phyloP scores from a whole-genome alignment of 345 rosid genomes.

The Eucalyptus fibrosa region DNA sequence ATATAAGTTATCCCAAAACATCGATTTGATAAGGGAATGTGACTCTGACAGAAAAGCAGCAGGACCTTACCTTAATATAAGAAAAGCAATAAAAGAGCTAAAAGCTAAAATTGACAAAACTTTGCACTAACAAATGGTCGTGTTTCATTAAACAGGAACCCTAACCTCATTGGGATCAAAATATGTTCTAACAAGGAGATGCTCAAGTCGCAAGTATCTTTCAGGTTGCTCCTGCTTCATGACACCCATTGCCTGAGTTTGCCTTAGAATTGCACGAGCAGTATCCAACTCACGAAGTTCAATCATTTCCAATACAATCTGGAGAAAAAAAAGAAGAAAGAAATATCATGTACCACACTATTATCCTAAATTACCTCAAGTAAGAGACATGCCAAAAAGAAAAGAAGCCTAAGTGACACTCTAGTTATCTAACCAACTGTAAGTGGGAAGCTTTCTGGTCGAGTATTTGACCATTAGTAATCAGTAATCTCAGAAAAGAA shows the following conservation, averaged over 20 bases:
- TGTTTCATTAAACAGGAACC: not conserved
- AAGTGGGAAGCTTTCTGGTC: not conserved
- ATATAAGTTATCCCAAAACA: not conserved
- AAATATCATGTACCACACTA: not conserved
- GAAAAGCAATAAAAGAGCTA: not conserved
- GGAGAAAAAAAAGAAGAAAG: slow-evolving; percentile 1
- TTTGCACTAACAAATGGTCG: not conserved
- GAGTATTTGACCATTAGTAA: not conserved
- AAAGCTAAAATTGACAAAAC: not conserved
- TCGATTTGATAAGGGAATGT: not conserved
- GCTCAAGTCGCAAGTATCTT: slow-evolving; percentile 88
- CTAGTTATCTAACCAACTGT: not conserved
- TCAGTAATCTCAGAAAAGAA: not conserved
- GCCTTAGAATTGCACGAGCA: slow-evolving; percentile 90
- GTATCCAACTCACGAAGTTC: slow-evolving; percentile 94
- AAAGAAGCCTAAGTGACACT: not conserved
- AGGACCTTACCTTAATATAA: not conserved
- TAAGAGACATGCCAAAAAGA: not conserved
- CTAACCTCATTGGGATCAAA: slow-evolving; percentile 94
- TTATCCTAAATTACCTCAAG: not conserved
- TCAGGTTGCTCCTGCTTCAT: slow-evolving; percentile 99
- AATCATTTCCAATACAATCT: slow-evolving; percentile 97
- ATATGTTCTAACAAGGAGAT: slow-evolving; percentile 89
- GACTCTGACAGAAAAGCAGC: not conserved
- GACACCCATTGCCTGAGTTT: slow-evolving; percentile 98